phyloP scores from a whole-genome alignment of 1,284 basidiomycete genomes.

The Sanghuangporus weigelae region DNA sequence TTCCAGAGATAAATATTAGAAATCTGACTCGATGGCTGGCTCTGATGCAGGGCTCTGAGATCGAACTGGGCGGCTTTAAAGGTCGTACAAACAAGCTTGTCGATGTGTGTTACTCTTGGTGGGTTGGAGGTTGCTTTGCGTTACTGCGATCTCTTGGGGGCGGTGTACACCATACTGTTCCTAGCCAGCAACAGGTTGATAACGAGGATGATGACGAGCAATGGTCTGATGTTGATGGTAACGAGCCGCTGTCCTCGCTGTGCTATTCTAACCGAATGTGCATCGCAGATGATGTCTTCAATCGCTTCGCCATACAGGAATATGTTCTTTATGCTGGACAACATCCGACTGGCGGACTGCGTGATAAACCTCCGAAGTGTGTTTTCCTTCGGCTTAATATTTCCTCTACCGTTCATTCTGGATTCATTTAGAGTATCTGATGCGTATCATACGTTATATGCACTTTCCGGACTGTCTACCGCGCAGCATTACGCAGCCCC shows the following conservation, averaged over 20 bases:
- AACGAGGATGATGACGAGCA: constrained; percentile 32
- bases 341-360: constrained; percentile 76
- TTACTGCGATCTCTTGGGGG: constrained; percentile 69
- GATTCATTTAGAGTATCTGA: constrained; percentile 56
- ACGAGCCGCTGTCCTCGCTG: constrained; percentile 19
- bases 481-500: constrained; percentile 76
- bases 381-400: background rate
- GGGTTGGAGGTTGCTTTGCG: constrained; percentile 89
- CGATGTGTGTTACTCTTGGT: constrained; percentile 99
- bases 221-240: constrained; percentile 67
- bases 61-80: constrained; percentile 89
- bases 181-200: constrained; percentile 19
- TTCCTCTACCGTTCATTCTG: background rate
- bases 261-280: constrained; percentile 2
- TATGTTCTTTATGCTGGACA: constrained; percentile 89
- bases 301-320: constrained; percentile 75
- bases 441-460: constrained; percentile 90
- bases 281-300: constrained; percentile 44
- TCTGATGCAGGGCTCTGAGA: constrained; percentile 79
- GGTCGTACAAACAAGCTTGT: constrained; percentile 97
- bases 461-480: constrained; percentile 81
- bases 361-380: constrained; percentile 94
- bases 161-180: constrained; percentile 21
- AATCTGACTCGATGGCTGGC: constrained; percentile 79
- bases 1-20: constrained; percentile 51